Evolutionary conservation across 2,329 filamentous ascomycete genomes (phyloP).

Genomic region (Cercospora canescens): DNA sequence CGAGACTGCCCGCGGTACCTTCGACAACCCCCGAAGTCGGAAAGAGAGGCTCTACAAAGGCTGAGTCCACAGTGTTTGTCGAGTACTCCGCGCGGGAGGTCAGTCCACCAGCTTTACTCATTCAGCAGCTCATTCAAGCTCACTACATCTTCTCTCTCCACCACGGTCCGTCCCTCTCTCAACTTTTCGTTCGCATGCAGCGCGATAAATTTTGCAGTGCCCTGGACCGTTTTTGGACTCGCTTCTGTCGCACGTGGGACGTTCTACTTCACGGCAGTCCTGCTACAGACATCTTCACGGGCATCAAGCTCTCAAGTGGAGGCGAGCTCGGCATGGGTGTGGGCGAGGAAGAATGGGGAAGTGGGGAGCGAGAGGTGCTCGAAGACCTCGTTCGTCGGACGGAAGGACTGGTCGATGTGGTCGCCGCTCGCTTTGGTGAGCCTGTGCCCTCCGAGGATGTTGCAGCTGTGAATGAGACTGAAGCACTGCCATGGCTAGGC

Average conservation of each 20-base stretch:
- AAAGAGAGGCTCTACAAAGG: conserved; percentile 27
- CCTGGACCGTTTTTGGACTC: conserved; percentile 79
- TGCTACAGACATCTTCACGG: conserved; percentile 73
- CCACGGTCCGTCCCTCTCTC: conserved; percentile 73
- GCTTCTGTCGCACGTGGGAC: conserved; percentile 71
- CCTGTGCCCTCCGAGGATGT: conserved; percentile 38
- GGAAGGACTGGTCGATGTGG: conserved; percentile 81
- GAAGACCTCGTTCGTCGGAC: conserved; percentile 81
- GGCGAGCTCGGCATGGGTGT: conserved; percentile 93
- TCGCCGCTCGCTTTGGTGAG: conserved; percentile 83
- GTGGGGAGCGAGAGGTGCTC: conserved; percentile 87
- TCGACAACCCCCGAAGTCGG: conserved; percentile 36
- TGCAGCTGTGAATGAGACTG: conserved; percentile 26
- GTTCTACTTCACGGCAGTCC: conserved; percentile 90
- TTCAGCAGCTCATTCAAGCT: conserved; percentile 79
- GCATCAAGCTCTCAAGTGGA: conserved; percentile 83
- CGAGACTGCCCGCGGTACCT: conserved; percentile 60
- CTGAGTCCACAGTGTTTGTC: conserved; percentile 42
- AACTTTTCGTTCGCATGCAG: conserved; percentile 65
- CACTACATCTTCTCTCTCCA: conserved; percentile 85
- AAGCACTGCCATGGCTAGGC: conserved; percentile 67
- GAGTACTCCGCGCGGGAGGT: conserved; percentile 92
- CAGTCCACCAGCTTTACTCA: conserved; percentile 74
- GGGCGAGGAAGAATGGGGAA: conserved; percentile 92
- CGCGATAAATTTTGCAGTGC: conserved; percentile 70